A percentile compares a stretch with the other conserved stretches of the same genome.
phyloP scores from a whole-genome alignment of 257 asterid genomes.

The Gynochthodes officinalis region DNA sequence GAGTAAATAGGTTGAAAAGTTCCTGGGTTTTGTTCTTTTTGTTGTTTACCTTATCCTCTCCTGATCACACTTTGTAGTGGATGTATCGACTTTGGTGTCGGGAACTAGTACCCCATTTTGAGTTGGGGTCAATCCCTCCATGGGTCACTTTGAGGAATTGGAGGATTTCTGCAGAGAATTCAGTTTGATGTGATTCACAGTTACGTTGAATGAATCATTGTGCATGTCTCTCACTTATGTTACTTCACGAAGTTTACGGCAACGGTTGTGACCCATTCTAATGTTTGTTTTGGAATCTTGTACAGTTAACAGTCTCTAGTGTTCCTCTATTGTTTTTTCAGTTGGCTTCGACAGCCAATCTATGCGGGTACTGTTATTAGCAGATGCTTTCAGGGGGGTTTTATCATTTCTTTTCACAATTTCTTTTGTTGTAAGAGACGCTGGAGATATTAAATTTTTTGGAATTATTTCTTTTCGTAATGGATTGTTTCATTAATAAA shows the following conservation, averaged over 20 bases:
- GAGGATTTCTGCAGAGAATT: neutral
- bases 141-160: neutral
- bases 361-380: no score
- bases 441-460: no score
- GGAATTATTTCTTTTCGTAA: no score
- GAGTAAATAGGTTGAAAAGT: constrained; percentile 8
- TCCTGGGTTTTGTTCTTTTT: neutral
- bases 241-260: neutral
- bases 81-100: neutral
- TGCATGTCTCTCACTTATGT: no score
- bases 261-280: neutral
- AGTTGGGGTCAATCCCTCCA: constrained; percentile 5
- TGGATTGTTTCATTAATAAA: no score
- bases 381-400: no score
- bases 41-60: neutral
- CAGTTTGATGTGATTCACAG: neutral
- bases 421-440: no score
- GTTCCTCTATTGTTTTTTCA: no score
- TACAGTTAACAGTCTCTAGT: neutral
- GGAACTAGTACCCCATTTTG: constrained; percentile 5
- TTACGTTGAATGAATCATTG: no score
- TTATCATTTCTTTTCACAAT: no score
- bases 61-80: neutral
- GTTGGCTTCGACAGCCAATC: no score
- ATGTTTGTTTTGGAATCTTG: neutral